Evolutionary conservation across 208 protist genomes (phyloP).

Genomic region (Porcisia deanei): DNA sequence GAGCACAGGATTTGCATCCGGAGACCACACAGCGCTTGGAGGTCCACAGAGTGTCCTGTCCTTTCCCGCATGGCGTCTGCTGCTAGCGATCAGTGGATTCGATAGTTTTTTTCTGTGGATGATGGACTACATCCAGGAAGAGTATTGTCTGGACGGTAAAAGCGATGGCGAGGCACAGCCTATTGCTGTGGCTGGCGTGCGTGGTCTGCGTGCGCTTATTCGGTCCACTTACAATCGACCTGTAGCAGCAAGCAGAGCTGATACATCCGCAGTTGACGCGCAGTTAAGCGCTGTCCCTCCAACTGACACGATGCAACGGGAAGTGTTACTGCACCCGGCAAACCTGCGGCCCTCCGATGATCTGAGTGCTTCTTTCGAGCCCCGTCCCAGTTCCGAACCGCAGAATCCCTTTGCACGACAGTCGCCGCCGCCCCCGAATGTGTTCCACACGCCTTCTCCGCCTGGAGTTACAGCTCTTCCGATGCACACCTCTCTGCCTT

Average conservation of each 20-base stretch:
- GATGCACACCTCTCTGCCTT: too few relatives aligned
- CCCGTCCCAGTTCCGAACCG: slow-evolving; percentile 5
- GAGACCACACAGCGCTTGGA: background rate
- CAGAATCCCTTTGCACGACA: background rate
- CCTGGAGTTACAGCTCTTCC: background rate
- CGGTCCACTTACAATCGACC: slow-evolving; percentile 49
- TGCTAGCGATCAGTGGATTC: slow-evolving; percentile 81
- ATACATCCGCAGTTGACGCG: background rate
- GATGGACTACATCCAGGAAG: slow-evolving; percentile 85
- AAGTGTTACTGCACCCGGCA: background rate
- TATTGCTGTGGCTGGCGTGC: slow-evolving; percentile 58
- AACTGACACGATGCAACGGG: background rate
- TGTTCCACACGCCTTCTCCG: slow-evolving; percentile 7
- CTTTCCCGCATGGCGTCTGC: slow-evolving; percentile 75
- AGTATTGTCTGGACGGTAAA: slow-evolving; percentile 55
- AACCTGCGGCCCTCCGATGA: background rate
- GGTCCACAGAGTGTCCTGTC: slow-evolving; percentile 58
- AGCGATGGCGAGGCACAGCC: slow-evolving; percentile 15
- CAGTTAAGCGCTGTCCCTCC: background rate
- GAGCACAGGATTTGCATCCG: background rate
- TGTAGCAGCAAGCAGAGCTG: background rate
- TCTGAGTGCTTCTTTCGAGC: background rate
- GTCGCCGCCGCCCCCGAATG: background rate
- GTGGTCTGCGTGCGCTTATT: slow-evolving; percentile 72
- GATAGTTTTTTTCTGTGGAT: slow-evolving; percentile 80